phyloP scores from a whole-genome alignment of 768 basidiomycete species.

The Kondoa malvinella region DNA sequence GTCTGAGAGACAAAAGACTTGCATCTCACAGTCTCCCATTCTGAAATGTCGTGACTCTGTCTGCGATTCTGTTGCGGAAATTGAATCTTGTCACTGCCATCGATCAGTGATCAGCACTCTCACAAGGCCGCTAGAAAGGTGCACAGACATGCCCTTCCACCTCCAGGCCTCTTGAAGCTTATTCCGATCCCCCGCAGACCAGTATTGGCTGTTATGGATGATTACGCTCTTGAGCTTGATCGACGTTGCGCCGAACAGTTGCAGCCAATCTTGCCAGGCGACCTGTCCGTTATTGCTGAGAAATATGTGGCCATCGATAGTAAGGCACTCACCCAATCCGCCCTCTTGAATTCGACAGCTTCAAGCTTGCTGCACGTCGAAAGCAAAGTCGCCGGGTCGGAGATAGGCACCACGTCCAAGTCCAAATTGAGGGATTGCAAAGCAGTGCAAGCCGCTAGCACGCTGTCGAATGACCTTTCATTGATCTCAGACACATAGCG shows the following conservation, averaged over 20 bases:
- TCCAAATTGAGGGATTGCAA: neutral
- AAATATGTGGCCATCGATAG: neutral
- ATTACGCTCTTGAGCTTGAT: neutral
- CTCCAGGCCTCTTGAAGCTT: neutral
- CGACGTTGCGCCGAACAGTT: neutral
- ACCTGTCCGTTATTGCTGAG: neutral
- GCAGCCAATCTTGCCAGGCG: neutral
- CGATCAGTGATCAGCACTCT: no score
- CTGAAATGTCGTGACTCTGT: no score
- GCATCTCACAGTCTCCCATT: no score
- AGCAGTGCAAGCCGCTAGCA: neutral
- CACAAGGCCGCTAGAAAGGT: no score
- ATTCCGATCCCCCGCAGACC: neutral
- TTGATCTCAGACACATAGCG: neutral
- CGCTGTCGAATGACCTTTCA: neutral
- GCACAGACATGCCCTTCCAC: neutral
- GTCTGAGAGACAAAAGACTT: no score
- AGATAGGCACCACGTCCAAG: neutral
- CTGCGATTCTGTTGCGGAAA: no score
- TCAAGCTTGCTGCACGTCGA: neutral
- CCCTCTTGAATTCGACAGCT: neutral
- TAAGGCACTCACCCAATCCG: neutral
- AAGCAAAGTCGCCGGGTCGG: neutral
- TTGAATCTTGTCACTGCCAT: no score
- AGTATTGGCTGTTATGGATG: neutral